These are phyloP conservation scores for Penicillium sp. DNA, from an alignment of 2,329 filamentous ascomycete species.

Conservation along the genomic window DNA sequence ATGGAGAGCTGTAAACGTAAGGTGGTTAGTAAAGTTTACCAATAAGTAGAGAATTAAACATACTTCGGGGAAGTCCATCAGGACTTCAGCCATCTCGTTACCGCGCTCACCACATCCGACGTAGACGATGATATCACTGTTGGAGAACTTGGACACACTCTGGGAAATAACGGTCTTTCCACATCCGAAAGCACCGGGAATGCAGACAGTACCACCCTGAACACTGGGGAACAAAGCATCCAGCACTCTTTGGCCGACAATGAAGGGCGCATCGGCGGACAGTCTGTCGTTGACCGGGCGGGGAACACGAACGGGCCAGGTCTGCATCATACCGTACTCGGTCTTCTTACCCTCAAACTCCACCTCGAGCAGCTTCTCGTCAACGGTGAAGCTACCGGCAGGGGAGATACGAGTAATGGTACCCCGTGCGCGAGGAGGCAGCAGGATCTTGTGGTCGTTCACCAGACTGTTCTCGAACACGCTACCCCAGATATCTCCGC, in stretches of 20 bases:
- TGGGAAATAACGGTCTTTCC: conserved; percentile 99
- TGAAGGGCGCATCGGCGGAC: conserved; percentile 83
- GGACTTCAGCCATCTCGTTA: conserved; percentile 99
- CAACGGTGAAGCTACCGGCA: conserved; percentile 91
- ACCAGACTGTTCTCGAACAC: conserved; percentile 97
- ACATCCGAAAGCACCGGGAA: conserved; percentile 96
- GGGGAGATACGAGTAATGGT: conserved; percentile 87
- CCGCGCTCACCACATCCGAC: conserved; percentile 92
- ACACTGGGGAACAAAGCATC: conserved; percentile 96
- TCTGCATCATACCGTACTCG: conserved; percentile 97
- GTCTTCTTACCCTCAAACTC: conserved; percentile 97
- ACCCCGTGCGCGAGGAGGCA: conserved; percentile 86
- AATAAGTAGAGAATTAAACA: conserved; percentile 6
- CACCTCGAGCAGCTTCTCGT: conserved; percentile 89
- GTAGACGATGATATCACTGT: conserved; percentile 98
- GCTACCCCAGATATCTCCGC: conserved; percentile 91
- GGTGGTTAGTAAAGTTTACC: conserved; percentile 15
- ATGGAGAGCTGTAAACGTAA: conserved; percentile 68
- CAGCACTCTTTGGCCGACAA: conserved; percentile 94
- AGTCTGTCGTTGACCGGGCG: conserved; percentile 91
- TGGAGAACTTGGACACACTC: conserved; percentile 99
- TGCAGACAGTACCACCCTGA: conserved; percentile 95
- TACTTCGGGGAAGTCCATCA: conserved; percentile 98
- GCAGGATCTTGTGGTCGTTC: conserved; percentile 86
- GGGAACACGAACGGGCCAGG: conserved; percentile 95